These are phyloP conservation scores for Spergularia azorica DNA, from an alignment of 179 eudicot genomes.

Conservation along the genomic window DNA sequence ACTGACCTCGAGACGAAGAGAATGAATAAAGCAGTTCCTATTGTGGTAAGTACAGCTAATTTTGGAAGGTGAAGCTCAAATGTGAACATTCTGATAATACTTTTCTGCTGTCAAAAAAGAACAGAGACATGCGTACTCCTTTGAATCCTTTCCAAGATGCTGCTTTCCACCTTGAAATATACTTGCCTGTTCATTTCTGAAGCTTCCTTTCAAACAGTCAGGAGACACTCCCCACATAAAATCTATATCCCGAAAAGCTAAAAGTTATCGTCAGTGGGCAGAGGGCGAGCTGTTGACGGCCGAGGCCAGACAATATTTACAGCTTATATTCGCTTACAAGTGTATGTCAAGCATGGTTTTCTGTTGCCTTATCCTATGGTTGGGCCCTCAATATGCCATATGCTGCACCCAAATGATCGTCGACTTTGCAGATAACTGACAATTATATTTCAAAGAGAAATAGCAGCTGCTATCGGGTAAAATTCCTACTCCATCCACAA, in stretches of 20 bases:
- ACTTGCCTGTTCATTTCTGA: conserved; percentile 1
- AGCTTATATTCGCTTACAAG: background rate
- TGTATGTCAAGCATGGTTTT: background rate
- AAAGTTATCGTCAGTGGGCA: background rate
- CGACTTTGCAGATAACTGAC: background rate
- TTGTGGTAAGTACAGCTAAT: background rate
- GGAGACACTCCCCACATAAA: background rate
- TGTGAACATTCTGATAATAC: background rate
- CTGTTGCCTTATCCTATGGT: background rate
- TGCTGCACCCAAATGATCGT: background rate
- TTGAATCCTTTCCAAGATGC: conserved; percentile 3
- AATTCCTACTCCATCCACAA: background rate
- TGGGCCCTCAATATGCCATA: background rate
- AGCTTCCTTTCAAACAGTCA: background rate
- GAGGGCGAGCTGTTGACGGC: background rate
- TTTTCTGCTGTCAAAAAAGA: conserved; percentile 1
- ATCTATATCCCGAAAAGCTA: background rate
- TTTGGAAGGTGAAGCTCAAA: background rate
- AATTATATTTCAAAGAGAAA: background rate
- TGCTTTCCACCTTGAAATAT: background rate
- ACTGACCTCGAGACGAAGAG: too few relatives aligned
- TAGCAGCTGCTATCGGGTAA: background rate
- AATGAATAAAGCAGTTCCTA: too few relatives aligned
- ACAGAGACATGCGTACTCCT: background rate
- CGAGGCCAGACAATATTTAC: background rate